Conservation (phyloP, 2,329 filamentous ascomycete species). For the Aotearoamyces nothofagi region DNA sequence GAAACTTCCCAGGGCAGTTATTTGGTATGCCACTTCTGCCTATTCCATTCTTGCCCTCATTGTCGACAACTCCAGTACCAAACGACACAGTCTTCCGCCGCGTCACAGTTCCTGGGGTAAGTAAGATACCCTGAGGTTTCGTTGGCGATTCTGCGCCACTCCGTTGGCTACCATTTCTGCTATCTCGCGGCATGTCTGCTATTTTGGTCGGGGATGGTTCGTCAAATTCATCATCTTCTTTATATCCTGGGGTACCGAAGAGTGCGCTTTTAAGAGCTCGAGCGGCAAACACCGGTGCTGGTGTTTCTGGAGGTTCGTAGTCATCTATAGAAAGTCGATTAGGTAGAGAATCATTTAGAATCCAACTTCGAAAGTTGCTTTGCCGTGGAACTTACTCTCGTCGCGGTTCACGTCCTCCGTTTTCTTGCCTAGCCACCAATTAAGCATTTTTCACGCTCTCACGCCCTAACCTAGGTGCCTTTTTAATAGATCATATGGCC, state of each 20-base stretch:
- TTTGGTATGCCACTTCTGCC: conserved; percentile 16
- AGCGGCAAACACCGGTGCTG: conserved; percentile 50
- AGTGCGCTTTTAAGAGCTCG: conserved; percentile 48
- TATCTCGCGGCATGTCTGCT: conserved; percentile 10
- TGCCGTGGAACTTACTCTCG: background rate
- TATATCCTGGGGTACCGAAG: conserved; percentile 39
- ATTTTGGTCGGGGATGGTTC: no score
- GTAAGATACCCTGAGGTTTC: conserved; percentile 34
- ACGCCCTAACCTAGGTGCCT: no score
- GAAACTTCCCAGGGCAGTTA: conserved; percentile 18
- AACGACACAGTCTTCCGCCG: conserved; percentile 52
- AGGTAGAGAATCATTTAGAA: background rate
- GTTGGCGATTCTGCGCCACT: conserved; percentile 15
- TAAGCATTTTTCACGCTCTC: background rate
- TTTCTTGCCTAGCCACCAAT: background rate
- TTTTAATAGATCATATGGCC: no score
- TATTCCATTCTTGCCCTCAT: conserved; percentile 9
- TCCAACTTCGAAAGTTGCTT: background rate
- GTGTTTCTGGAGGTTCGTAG: conserved; percentile 43
- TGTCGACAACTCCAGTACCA: conserved; percentile 33
- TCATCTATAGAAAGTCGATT: conserved; percentile 1
- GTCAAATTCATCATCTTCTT: conserved; percentile 20
- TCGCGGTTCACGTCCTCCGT: background rate
- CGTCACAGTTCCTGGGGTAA: conserved; percentile 47
- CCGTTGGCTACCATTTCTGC: conserved; percentile 10